Base-by-base conservation (phyloP, 2,329 filamentous ascomycete genomes). In the Venturia aucupariae region DNA sequence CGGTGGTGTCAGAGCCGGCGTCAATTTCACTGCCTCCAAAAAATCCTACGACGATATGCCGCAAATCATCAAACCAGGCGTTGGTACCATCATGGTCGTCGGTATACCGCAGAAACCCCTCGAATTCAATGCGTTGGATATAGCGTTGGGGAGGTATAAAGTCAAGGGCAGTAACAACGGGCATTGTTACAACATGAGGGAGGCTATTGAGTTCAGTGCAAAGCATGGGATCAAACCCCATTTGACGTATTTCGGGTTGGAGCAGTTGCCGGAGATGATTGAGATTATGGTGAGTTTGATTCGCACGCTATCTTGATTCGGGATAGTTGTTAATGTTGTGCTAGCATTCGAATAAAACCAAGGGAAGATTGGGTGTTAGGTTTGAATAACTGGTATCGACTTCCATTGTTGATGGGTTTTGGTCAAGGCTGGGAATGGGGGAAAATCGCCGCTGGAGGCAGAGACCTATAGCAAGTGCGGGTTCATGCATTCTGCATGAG, bases 1-100 rank as follows among this genome's bases (percentile, higher is more conserved):
- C 7, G 77, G 76, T 65, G 78, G 78, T 19, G 72, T 70, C 30
- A 73, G 76, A 55, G 77, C 78, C 8, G 76, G 75, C 3, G 76
- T 76, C 2, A 75, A 79, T 4, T 79, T 76, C 68, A 76, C 75
- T n/a, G 74, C 74, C 30, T 72, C 72, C 7, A 71, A 73, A 46
- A 44, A 64, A 64, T 70, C 71, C 1, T 74, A 74, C 57, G 72
- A 73, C 61, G 72, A 72, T 46, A 70, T 70, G 60, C 72, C 72
- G 4, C 67, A 69, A 7, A 70, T 74, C 48, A 69, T 73, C 61
- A 71, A 63, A 24, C 67, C 71, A 17, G 72, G 71, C 5, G 64
- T 68, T 41, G 71, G 72, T n/a, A 66, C 72, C 13, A 67, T 73
- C 13, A 74, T 74, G 72, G 69, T 74, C 1, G 72, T 74, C 10